A percentile compares a stretch with the other conserved stretches of the same genome.
Evolutionary conservation across 345 rosid species (phyloP).

Genomic region (Euphorbia lathyris): DNA sequence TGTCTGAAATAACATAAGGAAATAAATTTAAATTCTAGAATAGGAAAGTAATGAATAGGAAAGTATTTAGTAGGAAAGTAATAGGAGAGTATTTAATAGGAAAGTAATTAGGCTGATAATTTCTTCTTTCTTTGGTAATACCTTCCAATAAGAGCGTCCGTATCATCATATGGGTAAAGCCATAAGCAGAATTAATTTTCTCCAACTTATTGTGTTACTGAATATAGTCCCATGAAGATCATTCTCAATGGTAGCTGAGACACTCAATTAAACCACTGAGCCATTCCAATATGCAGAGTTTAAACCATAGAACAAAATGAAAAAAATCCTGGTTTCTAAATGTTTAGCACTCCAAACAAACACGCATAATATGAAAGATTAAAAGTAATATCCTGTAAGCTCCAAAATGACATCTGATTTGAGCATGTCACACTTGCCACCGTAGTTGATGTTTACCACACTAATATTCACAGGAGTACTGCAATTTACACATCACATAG

Average conservation of each 20-base stretch:
- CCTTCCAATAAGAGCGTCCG: too few species aligned
- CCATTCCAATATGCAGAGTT: not conserved
- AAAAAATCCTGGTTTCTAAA: not conserved
- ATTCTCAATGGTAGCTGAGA: not conserved
- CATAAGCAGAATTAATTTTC: not conserved
- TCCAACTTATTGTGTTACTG: not conserved
- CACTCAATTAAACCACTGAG: not conserved
- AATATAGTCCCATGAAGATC: constrained; percentile 3
- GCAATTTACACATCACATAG: not conserved
- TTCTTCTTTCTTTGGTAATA: too few species aligned
- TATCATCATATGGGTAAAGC: not conserved
- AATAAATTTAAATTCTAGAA: too few species aligned
- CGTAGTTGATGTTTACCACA: too few species aligned
- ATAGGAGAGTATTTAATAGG: too few species aligned
- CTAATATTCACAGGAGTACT: too few species aligned
- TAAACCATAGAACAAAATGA: not conserved
- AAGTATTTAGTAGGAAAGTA: too few species aligned
- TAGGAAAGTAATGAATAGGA: too few species aligned
- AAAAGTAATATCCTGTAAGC: not conserved
- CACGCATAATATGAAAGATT: not conserved
- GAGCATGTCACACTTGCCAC: not conserved
- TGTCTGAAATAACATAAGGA: too few species aligned
- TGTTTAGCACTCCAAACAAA: not conserved
- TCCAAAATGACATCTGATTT: not conserved
- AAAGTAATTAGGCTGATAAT: too few species aligned